Base-by-base conservation (phyloP, 2,329 filamentous ascomycete genomes). In the Trichoderma guizhouense region DNA sequence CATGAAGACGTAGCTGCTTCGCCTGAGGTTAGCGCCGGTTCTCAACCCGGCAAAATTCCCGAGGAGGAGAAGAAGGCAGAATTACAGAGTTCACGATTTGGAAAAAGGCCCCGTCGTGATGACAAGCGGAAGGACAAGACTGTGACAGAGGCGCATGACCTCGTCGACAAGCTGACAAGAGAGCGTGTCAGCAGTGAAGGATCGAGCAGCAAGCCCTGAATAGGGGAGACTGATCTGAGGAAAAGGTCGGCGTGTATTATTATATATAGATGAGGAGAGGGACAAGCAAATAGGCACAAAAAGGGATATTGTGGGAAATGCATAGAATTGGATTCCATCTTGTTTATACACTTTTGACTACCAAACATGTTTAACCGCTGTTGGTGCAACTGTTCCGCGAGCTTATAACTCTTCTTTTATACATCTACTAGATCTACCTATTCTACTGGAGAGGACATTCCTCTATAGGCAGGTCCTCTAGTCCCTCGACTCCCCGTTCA, bases 91-190 rank as follows among this genome's bases (percentile, higher is more conserved):
- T 67, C 71, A 15, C 64, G 71, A n/a, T 71, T 72, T 36, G 57
- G 18, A 12, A 67, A 63, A 57, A 67, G 55, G 21, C 4, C 18
- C 18, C 68, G 53, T 11, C 61, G 43, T 47, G 28, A 58, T 6
- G 24, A 7, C 11, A 60, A 61, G 21, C n/a, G 34, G 28, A 73
- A 72, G 15, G 72, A 72, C 34, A 61, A 43, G 5, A 28, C 64
- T 14, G 72, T 64, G 5, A 36, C 34, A n/a, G 72, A 73, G 58
- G 72, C 72, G 12, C 69, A 61, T 5, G 63, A 60, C 12, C 72
- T 73, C 2, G 72, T 73, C 32, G 51, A 69, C 21, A 73, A 72
- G 30, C n/a, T 73, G 43, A 72, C 72, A 7, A 51, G 55, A 39
- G 39, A 24, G 21, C 67, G 67, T 18, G 36, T 53, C 12, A n/a